Evolutionary conservation across 2,329 filamentous ascomycete genomes (phyloP), one percentile per base, ranked within the genome.

Genomic region (Fusarium paranaense): DNA sequence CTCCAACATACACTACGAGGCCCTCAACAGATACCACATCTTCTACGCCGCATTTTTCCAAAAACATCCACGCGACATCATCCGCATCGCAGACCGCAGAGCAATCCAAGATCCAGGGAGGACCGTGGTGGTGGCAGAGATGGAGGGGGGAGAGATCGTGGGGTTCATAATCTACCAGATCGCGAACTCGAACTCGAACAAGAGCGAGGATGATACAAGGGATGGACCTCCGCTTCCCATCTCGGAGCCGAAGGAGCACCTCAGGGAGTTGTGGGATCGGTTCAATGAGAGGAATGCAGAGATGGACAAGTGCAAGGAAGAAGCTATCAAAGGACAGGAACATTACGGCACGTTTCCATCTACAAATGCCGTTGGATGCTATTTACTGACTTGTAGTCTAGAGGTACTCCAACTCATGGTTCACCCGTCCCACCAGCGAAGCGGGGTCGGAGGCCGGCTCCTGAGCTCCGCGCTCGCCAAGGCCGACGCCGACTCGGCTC

Each of bases 401-500:
- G 76, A 70, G n/a, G 61, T 78, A 38, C 66, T 66, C 38, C 76
- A 78, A 60, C 63, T 78, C 33, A 78, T 78, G 76, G 68, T 78
- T n/a, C 64, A 73, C 47, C 76, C 76, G 5, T 27, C 40, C 27
- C 66, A 77, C 47, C 76, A 78, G 27, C 69, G 74, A 40, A 73
- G 70, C 57, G 76, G 76, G 18, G 70, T 78, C 40, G 76, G 76
- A 6, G 54, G 61, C 10, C 61, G 11, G 22, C 58, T 78, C 14
- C 69, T 78, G 9, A 42, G 47, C 3, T 50, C 56, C 13, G 69
- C 77, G 1, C 63, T 68, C 20, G 66, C 72, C 22, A 67, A 71
- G 35, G 74, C 76, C 30, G 76, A 78, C 30, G 57, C 66, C n/a
- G 54, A 59, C 0, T 58, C 60, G 4, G 42, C 50, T 6, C 67